These are phyloP conservation scores for Solanum chmielewskii DNA, from an alignment of 257 asterid species.

Conservation along the genomic window DNA sequence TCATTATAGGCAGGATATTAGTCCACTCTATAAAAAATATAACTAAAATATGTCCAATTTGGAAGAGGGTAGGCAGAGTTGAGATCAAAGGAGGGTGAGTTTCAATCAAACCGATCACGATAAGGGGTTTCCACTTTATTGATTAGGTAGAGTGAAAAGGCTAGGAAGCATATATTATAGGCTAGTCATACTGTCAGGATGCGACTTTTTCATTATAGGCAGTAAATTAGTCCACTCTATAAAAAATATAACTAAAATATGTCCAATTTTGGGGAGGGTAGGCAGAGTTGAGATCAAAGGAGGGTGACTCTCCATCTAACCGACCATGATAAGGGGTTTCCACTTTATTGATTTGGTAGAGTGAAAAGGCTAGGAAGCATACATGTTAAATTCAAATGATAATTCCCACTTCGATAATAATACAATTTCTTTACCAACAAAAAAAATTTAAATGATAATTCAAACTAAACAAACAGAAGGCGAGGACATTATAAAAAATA, in stretches of 20 bases:
- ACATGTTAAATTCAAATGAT: background rate
- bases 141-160: background rate
- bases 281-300: background rate
- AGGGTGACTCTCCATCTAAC: background rate
- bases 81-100: background rate
- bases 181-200: background rate
- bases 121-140: background rate
- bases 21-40: background rate
- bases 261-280: background rate
- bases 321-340: background rate
- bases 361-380: background rate
- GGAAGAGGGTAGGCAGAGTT: background rate
- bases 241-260: background rate
- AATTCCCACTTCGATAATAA: background rate
- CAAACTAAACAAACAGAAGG: background rate
- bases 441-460: background rate
- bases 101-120: background rate
- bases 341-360: background rate
- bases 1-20: background rate
- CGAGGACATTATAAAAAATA: background rate
- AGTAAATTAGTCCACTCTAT: background rate
- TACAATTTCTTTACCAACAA: too few relatives aligned
- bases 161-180: background rate
- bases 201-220: background rate
- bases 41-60: background rate